Evolutionary conservation across 805 yeast genomes (phyloP).

Genomic region (Suhomyces canberraensis): DNA sequence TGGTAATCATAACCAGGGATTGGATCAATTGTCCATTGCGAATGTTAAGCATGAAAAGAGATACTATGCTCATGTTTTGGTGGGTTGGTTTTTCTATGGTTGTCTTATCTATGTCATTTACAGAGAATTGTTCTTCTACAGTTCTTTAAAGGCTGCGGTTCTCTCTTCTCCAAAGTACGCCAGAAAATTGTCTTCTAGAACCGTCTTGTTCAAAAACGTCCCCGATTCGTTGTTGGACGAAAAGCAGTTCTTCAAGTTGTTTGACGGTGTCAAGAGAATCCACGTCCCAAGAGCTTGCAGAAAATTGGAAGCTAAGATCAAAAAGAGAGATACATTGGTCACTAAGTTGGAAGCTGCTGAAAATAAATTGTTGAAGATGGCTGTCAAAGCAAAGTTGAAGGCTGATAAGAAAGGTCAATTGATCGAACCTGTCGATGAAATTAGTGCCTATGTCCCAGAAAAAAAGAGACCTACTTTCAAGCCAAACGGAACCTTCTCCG

Average conservation of each 20-base stretch:
- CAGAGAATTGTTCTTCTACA: conserved; percentile 77
- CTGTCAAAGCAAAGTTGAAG: conserved; percentile 61
- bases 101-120: conserved; percentile 67
- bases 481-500: conserved; percentile 42
- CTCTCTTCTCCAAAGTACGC: conserved; percentile 81
- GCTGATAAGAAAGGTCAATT: conserved; percentile 61
- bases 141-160: conserved; percentile 72
- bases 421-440: conserved; percentile 45
- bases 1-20: conserved; percentile 61
- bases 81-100: conserved; percentile 79
- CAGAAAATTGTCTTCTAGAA: conserved; percentile 67
- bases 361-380: conserved; percentile 53
- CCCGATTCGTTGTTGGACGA: conserved; percentile 74
- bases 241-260: conserved; percentile 66
- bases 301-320: conserved; percentile 52
- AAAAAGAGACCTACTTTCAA: conserved; percentile 66
- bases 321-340: conserved; percentile 59
- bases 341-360: conserved; percentile 65
- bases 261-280: conserved; percentile 77
- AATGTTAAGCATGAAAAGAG: conserved; percentile 60
- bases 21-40: conserved; percentile 74
- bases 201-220: conserved; percentile 80
- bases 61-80: conserved; percentile 82
- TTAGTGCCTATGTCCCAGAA: conserved; percentile 57
- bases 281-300: conserved; percentile 72